These are phyloP conservation scores for Curvularia hawaiiensis DNA, from an alignment of 2,329 filamentous ascomycete species.

Conservation along the genomic window DNA sequence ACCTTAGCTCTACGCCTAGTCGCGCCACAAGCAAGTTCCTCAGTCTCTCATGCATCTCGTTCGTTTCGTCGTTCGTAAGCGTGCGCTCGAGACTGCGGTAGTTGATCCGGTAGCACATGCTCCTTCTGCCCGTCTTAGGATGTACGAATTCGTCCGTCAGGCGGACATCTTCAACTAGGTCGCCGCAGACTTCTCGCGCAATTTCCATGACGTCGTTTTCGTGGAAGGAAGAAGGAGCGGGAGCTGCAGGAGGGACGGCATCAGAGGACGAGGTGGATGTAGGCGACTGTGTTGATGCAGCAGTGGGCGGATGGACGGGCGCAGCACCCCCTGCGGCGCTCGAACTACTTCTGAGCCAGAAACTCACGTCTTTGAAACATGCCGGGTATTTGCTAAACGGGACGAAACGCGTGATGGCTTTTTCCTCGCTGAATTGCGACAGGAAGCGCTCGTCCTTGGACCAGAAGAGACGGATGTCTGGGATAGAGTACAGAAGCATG, in stretches of 20 bases:
- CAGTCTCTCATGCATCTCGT: conserved; percentile 74
- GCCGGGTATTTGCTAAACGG: conserved; percentile 92
- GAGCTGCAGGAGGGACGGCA: conserved; percentile 47
- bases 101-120: conserved; percentile 90
- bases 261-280: neutral
- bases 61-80: conserved; percentile 81
- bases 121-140: conserved; percentile 80
- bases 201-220: conserved; percentile 99
- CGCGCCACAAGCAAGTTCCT: conserved; percentile 67
- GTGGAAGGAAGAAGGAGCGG: conserved; percentile 63
- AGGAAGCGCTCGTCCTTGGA: conserved; percentile 83
- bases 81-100: conserved; percentile 93
- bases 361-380: conserved; percentile 90
- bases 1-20: conserved; percentile 81
- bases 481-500: conserved; percentile 96
- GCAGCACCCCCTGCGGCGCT: conserved; percentile 33
- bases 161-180: conserved; percentile 84
- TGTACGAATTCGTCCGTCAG: conserved; percentile 87
- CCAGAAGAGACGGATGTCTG: conserved; percentile 97
- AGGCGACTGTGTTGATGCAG: conserved; percentile 9
- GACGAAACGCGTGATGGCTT: conserved; percentile 67
- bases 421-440: conserved; percentile 69
- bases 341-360: conserved; percentile 69
- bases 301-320: conserved; percentile 21
- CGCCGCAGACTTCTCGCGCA: conserved; percentile 79